Percentiles rank a stretch among this genome's conserved stretches.
Evolutionary conservation across 805 yeast genomes (phyloP).

Genomic region (Danielia oregonensis): DNA sequence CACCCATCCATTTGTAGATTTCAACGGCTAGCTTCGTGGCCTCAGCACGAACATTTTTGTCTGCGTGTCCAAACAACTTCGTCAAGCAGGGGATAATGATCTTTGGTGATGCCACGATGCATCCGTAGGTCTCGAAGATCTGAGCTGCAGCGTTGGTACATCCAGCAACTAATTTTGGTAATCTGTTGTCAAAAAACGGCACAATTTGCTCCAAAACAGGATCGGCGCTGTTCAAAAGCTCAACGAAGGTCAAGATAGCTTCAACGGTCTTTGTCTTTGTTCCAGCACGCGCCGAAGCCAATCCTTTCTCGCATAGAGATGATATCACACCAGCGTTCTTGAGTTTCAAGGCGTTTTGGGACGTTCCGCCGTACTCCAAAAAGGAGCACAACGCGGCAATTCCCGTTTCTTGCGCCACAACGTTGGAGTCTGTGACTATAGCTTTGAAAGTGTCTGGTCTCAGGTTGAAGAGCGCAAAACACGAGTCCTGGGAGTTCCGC

Average conservation of each 20-base stretch:
- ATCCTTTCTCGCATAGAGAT: slow-evolving; percentile 74
- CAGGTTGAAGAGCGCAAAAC: slow-evolving; percentile 47
- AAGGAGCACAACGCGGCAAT: slow-evolving; percentile 51
- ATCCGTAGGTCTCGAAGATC: slow-evolving; percentile 60
- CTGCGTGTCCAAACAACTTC: slow-evolving; percentile 79
- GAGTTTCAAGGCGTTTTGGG: slow-evolving; percentile 36
- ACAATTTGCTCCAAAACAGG: slow-evolving; percentile 63
- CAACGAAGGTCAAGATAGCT: slow-evolving; percentile 59
- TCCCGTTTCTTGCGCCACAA: slow-evolving; percentile 88
- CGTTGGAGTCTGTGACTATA: slow-evolving; percentile 74
- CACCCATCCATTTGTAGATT: slow-evolving; percentile 72
- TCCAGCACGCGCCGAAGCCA: slow-evolving; percentile 68
- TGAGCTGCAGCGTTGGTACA: slow-evolving; percentile 53
- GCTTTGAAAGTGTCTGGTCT: slow-evolving; percentile 55
- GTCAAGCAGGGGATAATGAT: slow-evolving; percentile 55
- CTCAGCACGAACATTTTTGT: slow-evolving; percentile 78
- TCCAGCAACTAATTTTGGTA: slow-evolving; percentile 79
- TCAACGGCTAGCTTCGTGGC: slow-evolving; percentile 66
- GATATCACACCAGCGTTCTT: slow-evolving; percentile 41
- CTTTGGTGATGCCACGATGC: slow-evolving; percentile 55
- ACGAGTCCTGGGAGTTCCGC: slow-evolving; percentile 50
- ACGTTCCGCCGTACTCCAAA: slow-evolving; percentile 52
- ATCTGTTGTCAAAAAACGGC: slow-evolving; percentile 57
- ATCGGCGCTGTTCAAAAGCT: slow-evolving; percentile 57
- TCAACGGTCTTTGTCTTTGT: slow-evolving; percentile 67